Evolutionary conservation across 2,329 filamentous ascomycete species (phyloP).

Genomic region (Cordyceps pruinosa): DNA sequence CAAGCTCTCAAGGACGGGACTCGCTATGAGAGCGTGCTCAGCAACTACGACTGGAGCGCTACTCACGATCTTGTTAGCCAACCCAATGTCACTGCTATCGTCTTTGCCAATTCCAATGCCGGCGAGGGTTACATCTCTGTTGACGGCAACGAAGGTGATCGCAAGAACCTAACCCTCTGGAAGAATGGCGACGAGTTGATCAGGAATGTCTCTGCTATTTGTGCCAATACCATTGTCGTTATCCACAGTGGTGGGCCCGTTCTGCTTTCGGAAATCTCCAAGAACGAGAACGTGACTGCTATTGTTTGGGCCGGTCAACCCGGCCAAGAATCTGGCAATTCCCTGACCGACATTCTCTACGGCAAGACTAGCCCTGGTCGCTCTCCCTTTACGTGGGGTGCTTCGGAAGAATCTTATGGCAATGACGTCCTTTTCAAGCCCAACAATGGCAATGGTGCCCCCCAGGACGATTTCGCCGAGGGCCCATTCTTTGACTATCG

Average conservation of each 20-base stretch:
- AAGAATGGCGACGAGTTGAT: conserved; percentile 73
- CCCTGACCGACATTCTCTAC: conserved; percentile 76
- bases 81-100: conserved; percentile 63
- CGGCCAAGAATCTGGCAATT: conserved; percentile 76
- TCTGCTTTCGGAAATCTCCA: conserved; percentile 65
- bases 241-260: conserved; percentile 82
- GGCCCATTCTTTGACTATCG: conserved; percentile 69
- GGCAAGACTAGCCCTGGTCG: conserved; percentile 73
- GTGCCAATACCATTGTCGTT: conserved; percentile 86
- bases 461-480: conserved; percentile 69
- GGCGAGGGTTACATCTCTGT: conserved; percentile 83
- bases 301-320: conserved; percentile 78
- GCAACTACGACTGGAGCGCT: conserved; percentile 56
- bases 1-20: conserved; percentile 54
- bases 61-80: conserved; percentile 54
- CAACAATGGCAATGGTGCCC: conserved; percentile 59
- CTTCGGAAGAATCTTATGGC: conserved; percentile 59
- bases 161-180: conserved; percentile 91
- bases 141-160: conserved; percentile 79
- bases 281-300: conserved; percentile 72
- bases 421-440: conserved; percentile 59
- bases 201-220: conserved; percentile 67
- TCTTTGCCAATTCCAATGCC: conserved; percentile 82
- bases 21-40: conserved; percentile 58
- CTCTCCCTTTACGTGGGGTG: conserved; percentile 74